These are phyloP conservation scores for Neoascochyta sp. DNA, from an alignment of 2,329 filamentous ascomycete species.

Conservation along the genomic window DNA sequence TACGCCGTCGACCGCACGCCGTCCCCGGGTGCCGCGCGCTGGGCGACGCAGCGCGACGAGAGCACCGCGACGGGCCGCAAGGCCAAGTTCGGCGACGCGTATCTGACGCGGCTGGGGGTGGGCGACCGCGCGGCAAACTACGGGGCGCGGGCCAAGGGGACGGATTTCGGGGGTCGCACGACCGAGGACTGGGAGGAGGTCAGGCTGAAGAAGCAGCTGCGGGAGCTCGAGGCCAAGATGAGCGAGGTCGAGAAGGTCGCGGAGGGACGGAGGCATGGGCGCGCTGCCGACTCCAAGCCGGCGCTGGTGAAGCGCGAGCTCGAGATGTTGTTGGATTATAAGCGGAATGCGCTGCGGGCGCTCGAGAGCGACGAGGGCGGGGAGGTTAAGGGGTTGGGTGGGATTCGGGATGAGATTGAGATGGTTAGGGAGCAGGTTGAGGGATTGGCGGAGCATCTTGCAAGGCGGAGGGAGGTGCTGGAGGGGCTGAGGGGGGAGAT, in stretches of 20 bases:
- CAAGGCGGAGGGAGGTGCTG: constrained; percentile 69
- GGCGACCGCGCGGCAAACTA: constrained; percentile 68
- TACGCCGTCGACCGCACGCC: constrained; percentile 83
- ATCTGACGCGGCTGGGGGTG: constrained; percentile 81
- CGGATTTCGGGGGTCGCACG: constrained; percentile 81
- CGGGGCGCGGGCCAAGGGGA: constrained; percentile 66
- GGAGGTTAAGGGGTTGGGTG: constrained; percentile 61
- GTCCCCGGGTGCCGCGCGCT: constrained; percentile 72
- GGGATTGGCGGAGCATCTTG: constrained; percentile 77
- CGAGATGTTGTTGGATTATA: constrained; percentile 92
- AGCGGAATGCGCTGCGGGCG: constrained; percentile 73
- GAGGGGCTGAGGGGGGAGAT: constrained; percentile 76
- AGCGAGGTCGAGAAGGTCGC: constrained; percentile 73
- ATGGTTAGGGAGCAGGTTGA: constrained; percentile 94
- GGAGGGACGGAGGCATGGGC: constrained; percentile 53
- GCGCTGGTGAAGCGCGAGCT: constrained; percentile 91
- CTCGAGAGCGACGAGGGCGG: constrained; percentile 70
- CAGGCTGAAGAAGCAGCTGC: constrained; percentile 84
- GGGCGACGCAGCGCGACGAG: constrained; percentile 76
- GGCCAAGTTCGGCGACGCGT: constrained; percentile 95
- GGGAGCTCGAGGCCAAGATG: constrained; percentile 84
- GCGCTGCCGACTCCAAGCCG: constrained; percentile 70
- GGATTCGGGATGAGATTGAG: constrained; percentile 78
- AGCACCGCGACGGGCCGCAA: constrained; percentile 82
- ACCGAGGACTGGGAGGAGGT: constrained; percentile 98